Percentiles rank a stretch among this genome's conserved stretches.
Conservation (phyloP, 2,329 filamentous ascomycete species). For the Cladosporium velox region DNA sequence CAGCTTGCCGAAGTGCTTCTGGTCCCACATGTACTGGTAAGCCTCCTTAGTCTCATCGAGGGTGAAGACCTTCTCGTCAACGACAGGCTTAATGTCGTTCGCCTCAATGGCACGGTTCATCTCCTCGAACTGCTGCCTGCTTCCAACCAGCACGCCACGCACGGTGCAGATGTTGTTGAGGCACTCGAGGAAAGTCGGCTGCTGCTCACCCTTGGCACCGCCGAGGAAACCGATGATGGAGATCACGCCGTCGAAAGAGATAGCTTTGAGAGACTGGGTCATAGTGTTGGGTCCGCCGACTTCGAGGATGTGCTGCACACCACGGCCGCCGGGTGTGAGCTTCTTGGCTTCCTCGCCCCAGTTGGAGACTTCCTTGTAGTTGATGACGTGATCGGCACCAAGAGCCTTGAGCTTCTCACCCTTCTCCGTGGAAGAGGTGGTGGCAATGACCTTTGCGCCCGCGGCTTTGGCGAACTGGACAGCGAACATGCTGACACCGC, state of each 20-base stretch:
- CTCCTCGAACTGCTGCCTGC: slow-evolving; percentile 57
- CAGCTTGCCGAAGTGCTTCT: slow-evolving; percentile 52
- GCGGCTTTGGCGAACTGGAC: slow-evolving; percentile 59
- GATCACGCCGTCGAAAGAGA: slow-evolving; percentile 55
- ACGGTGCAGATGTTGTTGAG: slow-evolving; percentile 52
- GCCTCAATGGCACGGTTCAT: slow-evolving; percentile 62
- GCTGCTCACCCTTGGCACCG: slow-evolving; percentile 47
- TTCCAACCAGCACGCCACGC: slow-evolving; percentile 60
- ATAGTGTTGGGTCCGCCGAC: slow-evolving; percentile 67
- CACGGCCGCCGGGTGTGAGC: slow-evolving; percentile 52
- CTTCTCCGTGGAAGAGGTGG: slow-evolving; percentile 56
- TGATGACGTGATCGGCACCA: slow-evolving; percentile 59
- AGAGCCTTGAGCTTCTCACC: slow-evolving; percentile 52
- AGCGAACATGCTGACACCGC: slow-evolving; percentile 67
- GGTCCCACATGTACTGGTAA: slow-evolving; percentile 48
- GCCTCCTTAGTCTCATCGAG: slow-evolving; percentile 55
- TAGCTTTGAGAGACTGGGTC: slow-evolving; percentile 46
- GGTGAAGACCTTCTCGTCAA: slow-evolving; percentile 59
- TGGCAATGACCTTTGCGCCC: slow-evolving; percentile 60
- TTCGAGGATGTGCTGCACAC: slow-evolving; percentile 66
- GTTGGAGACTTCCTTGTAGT: slow-evolving; percentile 55
- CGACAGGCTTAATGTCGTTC: slow-evolving; percentile 60
- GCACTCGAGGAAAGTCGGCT: slow-evolving; percentile 56
- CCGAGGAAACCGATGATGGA: slow-evolving; percentile 61
- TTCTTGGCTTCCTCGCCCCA: slow-evolving; percentile 58